These are phyloP conservation scores for Fusarium mundagurra DNA, from an alignment of 2,329 filamentous ascomycete species.

Conservation along the genomic window DNA sequence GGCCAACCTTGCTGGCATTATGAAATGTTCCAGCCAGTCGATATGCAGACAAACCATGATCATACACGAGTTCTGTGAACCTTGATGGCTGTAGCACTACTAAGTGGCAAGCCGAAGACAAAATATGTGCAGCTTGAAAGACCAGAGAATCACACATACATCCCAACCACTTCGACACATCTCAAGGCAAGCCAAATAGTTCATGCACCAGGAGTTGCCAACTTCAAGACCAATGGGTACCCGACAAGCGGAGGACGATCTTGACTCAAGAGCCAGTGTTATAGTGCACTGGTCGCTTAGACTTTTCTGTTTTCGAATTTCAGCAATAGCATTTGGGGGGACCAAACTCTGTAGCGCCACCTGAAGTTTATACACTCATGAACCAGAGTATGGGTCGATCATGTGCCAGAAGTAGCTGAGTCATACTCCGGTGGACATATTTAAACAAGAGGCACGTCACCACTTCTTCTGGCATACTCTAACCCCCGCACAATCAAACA, in stretches of 20 bases:
- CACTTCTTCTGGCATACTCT: background rate
- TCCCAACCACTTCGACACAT: background rate
- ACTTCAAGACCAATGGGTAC: background rate
- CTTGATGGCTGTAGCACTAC: too few species aligned
- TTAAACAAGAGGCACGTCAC: background rate
- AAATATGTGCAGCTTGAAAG: background rate
- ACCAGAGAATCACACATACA: background rate
- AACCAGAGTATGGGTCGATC: background rate
- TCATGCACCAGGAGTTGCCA: background rate
- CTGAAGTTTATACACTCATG: too few species aligned
- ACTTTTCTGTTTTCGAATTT: background rate
- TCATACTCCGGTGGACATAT: background rate
- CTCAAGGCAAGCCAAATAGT: background rate
- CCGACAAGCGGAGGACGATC: rapidly evolving
- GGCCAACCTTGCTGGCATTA: background rate
- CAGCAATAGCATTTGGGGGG: background rate
- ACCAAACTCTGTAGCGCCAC: background rate
- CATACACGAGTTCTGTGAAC: too few species aligned
- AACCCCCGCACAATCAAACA: background rate
- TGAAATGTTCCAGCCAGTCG: background rate
- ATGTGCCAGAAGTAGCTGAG: background rate
- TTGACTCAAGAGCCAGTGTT: background rate
- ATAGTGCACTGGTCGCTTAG: background rate
- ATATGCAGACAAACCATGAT: background rate
- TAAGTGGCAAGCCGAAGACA: background rate